These are phyloP conservation scores for Calocybe indica DNA, from an alignment of 768 basidiomycete species.

Conservation along the genomic window DNA sequence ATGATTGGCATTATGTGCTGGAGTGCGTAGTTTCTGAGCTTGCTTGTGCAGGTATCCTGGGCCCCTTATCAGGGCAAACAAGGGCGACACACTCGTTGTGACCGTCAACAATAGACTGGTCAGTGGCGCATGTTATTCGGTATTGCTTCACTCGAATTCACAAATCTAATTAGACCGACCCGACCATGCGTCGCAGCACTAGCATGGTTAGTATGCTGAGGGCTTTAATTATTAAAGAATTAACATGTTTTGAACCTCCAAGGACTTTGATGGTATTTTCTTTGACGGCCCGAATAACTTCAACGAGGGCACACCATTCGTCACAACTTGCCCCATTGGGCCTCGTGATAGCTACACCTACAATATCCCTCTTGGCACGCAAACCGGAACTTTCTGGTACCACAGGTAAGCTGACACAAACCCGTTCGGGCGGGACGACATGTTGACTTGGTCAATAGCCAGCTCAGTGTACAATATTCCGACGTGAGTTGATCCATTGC, in stretches of 20 bases:
- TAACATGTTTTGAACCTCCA: not conserved
- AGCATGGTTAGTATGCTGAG: constrained; percentile 2
- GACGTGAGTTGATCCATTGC: constrained; percentile 7
- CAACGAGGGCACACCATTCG: constrained; percentile 24
- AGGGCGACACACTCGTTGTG: constrained; percentile 18
- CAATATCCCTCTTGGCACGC: constrained; percentile 25
- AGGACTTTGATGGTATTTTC: constrained; percentile 19
- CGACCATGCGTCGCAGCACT: constrained; percentile 17
- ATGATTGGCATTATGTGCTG: not conserved
- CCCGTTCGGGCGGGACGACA: no score
- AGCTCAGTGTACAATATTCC: constrained; percentile 16
- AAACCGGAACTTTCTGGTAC: constrained; percentile 40
- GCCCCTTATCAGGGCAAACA: constrained; percentile 8
- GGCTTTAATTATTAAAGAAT: not conserved
- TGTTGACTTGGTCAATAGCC: constrained; percentile 1
- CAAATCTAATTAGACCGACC: constrained; percentile 9
- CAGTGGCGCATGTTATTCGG: not conserved
- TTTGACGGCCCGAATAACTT: constrained; percentile 14
- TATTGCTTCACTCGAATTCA: not conserved
- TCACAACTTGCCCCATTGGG: constrained; percentile 30
- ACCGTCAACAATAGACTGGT: constrained; percentile 21
- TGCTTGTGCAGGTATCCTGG: constrained; percentile 5
- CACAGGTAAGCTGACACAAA: constrained; percentile 11
- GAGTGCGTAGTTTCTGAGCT: not conserved
- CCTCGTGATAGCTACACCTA: constrained; percentile 30